Evolutionary conservation across 2,329 filamentous ascomycete genomes (phyloP).

Genomic region (Xylaria sp.): DNA sequence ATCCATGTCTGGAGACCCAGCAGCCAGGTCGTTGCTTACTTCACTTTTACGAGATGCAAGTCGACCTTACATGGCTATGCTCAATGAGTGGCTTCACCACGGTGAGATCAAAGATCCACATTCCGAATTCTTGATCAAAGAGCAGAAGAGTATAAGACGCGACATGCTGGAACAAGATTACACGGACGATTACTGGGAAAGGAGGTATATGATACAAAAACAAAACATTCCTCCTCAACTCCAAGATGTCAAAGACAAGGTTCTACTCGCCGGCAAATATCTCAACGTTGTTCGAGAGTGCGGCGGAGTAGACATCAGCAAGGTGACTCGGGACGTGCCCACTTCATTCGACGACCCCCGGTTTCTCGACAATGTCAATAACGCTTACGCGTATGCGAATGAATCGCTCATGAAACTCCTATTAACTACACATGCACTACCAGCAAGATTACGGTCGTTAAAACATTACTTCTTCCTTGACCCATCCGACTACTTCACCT

Average conservation of each 20-base stretch:
- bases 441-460: conserved; percentile 85
- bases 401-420: conserved; percentile 90
- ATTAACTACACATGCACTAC: conserved; percentile 90
- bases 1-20: conserved; percentile 92
- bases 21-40: conserved; percentile 83
- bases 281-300: conserved; percentile 98
- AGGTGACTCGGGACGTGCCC: conserved; percentile 88
- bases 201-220: conserved; percentile 93
- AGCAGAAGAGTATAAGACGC: conserved; percentile 92
- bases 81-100: conserved; percentile 98
- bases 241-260: conserved; percentile 90
- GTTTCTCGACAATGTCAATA: conserved; percentile 96
- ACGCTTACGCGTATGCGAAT: conserved; percentile 94
- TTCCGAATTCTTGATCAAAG: conserved; percentile 92
- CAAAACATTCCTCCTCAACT: conserved; percentile 92
- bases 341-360: conserved; percentile 89
- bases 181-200: conserved; percentile 99
- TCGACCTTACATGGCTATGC: conserved; percentile 95
- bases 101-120: conserved; percentile 95
- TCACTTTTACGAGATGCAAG: conserved; percentile 88
- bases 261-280: conserved; percentile 95
- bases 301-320: conserved; percentile 93
- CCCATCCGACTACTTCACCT: conserved; percentile 96
- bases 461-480: conserved; percentile 99
- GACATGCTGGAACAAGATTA: conserved; percentile 95